Evolutionary conservation across 2,329 filamentous ascomycete species (phyloP).

Genomic region (Trichoderma asperellum): DNA sequence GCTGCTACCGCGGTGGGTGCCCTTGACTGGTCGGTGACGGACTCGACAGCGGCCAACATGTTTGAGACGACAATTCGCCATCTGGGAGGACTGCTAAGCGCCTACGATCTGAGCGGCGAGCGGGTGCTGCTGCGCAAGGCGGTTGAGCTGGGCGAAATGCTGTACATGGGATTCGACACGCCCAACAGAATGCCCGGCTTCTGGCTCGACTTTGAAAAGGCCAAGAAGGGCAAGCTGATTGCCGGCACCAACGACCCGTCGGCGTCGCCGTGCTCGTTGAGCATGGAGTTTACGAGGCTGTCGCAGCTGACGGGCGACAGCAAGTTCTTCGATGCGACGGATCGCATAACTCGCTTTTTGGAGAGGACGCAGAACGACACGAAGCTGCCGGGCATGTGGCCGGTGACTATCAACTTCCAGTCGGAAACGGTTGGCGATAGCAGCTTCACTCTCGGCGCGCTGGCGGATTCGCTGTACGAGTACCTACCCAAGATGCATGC

Average conservation of each 20-base stretch:
- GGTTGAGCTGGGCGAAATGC: constrained; percentile 57
- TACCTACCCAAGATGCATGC: constrained; percentile 66
- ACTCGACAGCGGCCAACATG: constrained; percentile 48
- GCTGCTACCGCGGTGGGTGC: constrained; percentile 54
- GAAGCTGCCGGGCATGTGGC: constrained; percentile 78
- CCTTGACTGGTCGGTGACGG: constrained; percentile 57
- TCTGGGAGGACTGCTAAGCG: constrained; percentile 55
- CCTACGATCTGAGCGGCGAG: constrained; percentile 55
- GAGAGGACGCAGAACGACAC: constrained; percentile 69
- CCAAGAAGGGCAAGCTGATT: constrained; percentile 50
- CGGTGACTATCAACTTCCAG: constrained; percentile 61
- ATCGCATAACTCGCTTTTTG: constrained; percentile 72
- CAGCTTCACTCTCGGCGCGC: constrained; percentile 56
- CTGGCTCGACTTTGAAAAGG: constrained; percentile 50
- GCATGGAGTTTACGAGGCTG: constrained; percentile 74
- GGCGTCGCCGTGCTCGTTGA: constrained; percentile 65
- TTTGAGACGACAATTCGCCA: constrained; percentile 62
- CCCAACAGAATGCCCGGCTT: constrained; percentile 56
- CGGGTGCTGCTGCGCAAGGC: constrained; percentile 53
- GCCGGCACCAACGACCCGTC: constrained; percentile 54
- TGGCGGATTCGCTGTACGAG: constrained; percentile 63
- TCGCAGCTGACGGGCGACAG: constrained; percentile 72
- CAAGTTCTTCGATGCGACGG: constrained; percentile 78
- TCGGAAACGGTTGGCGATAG: constrained; percentile 57
- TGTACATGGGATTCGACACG: constrained; percentile 59